Evolutionary conservation across 2,329 filamentous ascomycete species (phyloP), one percentile per base, ranked within the genome.

Genomic region (Leptographium procerum): DNA sequence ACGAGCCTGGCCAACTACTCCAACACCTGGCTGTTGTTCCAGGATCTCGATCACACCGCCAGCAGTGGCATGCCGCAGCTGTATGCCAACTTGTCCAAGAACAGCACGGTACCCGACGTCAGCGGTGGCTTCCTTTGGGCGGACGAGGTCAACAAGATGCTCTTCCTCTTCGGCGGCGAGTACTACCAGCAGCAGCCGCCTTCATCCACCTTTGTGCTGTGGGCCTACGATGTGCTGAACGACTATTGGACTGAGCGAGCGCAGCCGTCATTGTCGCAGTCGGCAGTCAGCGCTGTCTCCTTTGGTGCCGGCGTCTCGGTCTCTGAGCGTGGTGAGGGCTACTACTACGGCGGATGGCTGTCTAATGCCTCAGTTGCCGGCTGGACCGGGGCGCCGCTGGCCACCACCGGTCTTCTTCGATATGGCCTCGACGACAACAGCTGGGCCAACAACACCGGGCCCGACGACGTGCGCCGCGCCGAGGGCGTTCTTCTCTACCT

Each of bases 161-260:
- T 87, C 55, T 86, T 84, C 65, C 72, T 83, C 2, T 86, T 80
- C 64, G 84, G 83, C 13, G 84, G 84, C 52, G 79, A 85, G 61
- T 80, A 77, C 63, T 67, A 68, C 59, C 66, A 64, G 16, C 66
- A 71, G 31, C 66, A 72, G 29, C 59, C 61, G 2, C 78, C 80
- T 0, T 69, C 72, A 43, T 66, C 73, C 14, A 56, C 45, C 0
- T 78, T 79, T 57, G 69, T 69, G 26, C 74, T 86, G 31, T 83
- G 79, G 69, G 71, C 74, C 6, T 86, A 83, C 68, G 83, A 86
- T 63, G 72, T 78, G 7, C 64, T 83, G 36, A 70, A 79, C 58
- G 70, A 85, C 61, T 69, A 75, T 36, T 86, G 84, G 83, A 74
- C 81, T 52, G 69, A 68, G 8, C 73, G 78, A 59, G 73, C 66